Evolutionary conservation across 306 rosid species (phyloP).

Genomic region (Dryas octopetala): DNA sequence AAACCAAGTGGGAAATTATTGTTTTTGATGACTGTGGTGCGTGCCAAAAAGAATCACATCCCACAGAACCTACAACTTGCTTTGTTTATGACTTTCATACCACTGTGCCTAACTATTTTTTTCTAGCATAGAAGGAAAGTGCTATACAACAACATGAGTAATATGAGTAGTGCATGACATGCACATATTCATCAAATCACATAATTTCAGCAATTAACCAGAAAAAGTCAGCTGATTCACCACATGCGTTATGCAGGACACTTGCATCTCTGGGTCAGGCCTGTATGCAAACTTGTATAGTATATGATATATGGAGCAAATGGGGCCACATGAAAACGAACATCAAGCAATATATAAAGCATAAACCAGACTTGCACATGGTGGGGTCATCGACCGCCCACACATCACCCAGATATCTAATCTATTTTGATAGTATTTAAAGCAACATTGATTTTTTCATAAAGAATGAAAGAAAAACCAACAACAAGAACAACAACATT

Average conservation of each 20-base stretch:
- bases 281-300: neutral
- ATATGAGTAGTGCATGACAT: neutral
- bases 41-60: neutral
- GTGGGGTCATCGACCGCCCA: conserved; percentile 28
- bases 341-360: neutral
- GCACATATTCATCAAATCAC: conserved; percentile 3
- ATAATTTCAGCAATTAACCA: neutral
- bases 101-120: neutral
- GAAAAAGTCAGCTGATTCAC: conserved; percentile 9
- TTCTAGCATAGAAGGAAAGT: neutral
- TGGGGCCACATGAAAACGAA: conserved; percentile 14
- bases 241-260: conserved; percentile 14
- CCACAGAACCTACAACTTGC: neutral
- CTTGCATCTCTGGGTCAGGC: conserved; percentile 6
- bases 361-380: conserved; percentile 40
- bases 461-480: neutral
- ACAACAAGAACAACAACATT: neutral
- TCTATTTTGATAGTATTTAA: neutral
- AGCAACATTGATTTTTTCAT: conserved; percentile 12
- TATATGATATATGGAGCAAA: conserved; percentile 3
- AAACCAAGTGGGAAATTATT: neutral
- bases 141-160: neutral
- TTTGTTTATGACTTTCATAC: conserved; percentile 1
- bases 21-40: neutral
- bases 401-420: conserved; percentile 14